phyloP scores from a whole-genome alignment of 2,329 filamentous ascomycete genomes.

The Lachnellula hyalina region DNA sequence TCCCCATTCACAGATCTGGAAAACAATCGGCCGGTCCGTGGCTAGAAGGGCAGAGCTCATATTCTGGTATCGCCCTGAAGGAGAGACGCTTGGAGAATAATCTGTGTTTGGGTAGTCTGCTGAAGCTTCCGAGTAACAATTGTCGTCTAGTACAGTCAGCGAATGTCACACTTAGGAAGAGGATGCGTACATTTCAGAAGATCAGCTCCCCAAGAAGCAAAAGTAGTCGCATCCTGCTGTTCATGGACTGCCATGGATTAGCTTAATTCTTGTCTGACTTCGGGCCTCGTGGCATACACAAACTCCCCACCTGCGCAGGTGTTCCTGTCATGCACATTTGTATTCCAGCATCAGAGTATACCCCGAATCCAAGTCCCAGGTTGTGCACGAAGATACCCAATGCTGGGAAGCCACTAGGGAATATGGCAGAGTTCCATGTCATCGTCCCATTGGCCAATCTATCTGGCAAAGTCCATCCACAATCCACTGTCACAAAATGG shows the following conservation, averaged over 20 bases:
- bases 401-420: slow-evolving; percentile 38
- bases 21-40: slow-evolving; percentile 30
- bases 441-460: slow-evolving; percentile 33
- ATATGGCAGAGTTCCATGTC: slow-evolving; percentile 37
- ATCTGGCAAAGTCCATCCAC: slow-evolving; percentile 41
- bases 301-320: slow-evolving; percentile 23
- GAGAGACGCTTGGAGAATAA: slow-evolving; percentile 33
- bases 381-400: slow-evolving; percentile 38
- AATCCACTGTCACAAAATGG: slow-evolving; percentile 45
- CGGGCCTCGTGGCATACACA: slow-evolving; percentile 23
- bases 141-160: slow-evolving; percentile 28
- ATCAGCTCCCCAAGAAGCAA: slow-evolving; percentile 31
- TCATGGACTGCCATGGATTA: slow-evolving; percentile 20
- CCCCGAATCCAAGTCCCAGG: slow-evolving; percentile 37
- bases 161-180: slow-evolving; percentile 7
- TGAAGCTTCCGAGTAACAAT: slow-evolving; percentile 33
- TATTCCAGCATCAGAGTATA: slow-evolving; percentile 37
- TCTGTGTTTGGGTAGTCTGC: slow-evolving; percentile 32
- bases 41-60: slow-evolving; percentile 33
- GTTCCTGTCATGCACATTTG: slow-evolving; percentile 28
- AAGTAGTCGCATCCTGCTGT: slow-evolving; percentile 21
- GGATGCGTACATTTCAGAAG: slow-evolving; percentile 37
- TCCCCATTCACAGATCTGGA: slow-evolving; percentile 40
- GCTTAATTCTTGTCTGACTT: not conserved
- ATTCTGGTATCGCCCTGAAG: slow-evolving; percentile 29